Evolutionary conservation across 495 filamentous ascomycete species (phyloP), one percentile per base, ranked within the genome.

Genomic region (Xylona heveae): DNA sequence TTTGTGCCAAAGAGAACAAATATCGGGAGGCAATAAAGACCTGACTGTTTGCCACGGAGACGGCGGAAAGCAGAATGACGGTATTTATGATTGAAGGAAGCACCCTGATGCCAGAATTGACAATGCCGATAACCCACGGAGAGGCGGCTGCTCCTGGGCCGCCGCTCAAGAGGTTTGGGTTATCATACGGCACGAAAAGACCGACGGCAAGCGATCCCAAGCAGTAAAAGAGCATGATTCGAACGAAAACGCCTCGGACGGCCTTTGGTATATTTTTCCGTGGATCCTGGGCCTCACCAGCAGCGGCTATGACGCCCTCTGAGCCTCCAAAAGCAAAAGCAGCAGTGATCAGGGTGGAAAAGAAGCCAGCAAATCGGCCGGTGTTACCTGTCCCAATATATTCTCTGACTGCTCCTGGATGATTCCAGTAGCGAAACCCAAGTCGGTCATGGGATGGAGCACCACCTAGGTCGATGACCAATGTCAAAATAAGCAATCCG

Each of bases 11-110:
- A 13, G 69, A 70, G 43, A 77, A 75, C 5, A 85, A 59, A 34
- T 73, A 73, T n/a, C 80, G 68, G 0, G 70, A 75, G n/a, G 73
- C 77, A 20, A 73, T 79, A 54, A 80, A 85, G 33, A 83, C 58
- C 58, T 78, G 81, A 2, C 75, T 71, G 44, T 90, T 90, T 30
- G 67, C 78, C 0, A 71, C 64, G 3, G 72, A 78, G 42, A 65
- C 64, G 4, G 70, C 73, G 1, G 70, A 65, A 31, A 64, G 71
- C 27, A 81, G 52, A 30, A 81, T 66, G 22, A 72, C 66, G 5
- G 69, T 78, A 50, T 85, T 90, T 52, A 90, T 72, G 38, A 82
- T 69, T 28, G 68, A 65, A 2, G 68, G 69, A 5, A 85, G 59
- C 6, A 63, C 62, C 12, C 58, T 57, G 36, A 90, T 74, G 8